Evolutionary conservation across 305 asterid species (phyloP), one percentile per base, ranked within the genome.

Genomic region (Fraxinus albicans): DNA sequence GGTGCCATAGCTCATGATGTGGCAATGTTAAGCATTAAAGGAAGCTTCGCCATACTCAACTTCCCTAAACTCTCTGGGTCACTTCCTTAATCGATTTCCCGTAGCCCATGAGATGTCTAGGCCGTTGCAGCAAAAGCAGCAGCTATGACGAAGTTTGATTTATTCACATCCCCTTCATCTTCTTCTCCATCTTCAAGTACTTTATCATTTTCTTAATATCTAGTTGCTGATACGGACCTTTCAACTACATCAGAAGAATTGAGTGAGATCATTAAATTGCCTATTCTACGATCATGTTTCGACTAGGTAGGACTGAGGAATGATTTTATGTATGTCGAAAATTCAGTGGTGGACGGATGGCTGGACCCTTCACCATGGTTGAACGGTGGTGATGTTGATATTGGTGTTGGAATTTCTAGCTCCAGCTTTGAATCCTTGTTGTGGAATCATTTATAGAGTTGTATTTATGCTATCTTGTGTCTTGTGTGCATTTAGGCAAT

Each of bases 1-100:
- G 98, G 97, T 97, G 98, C 98, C 77, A 88, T 97, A 86, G 98
- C 98, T 6, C 98, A 94, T 58, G 97, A 94, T 81, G 98, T 90
- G 53, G 98, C 98, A 0, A 97, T 97, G 8, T 73, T 93, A 8
- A 91, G 93, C 88, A 90, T 94, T 31, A 94, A 94, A 38, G 98
- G 98, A 8, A 86, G 87, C 4, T 83, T 95, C 0, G 97, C 95
- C 0, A 93, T 90, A 3, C 94, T 94, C 29, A 93, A 94, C 78
- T 94, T 94, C 81, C 98, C 98, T 0, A 88, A 93, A 47, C 88
- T 94, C 0, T 96, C 93, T 0, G 83, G 85, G 1, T 76, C 50
- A 0, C 85, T 94, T 76, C 98, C 98, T 5, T 90, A 94, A 0
- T 97, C 97, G 0, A 89, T 76, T 0, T 92, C 98, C 0, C 89